Conservation (phyloP, 2,329 filamentous ascomycete genomes). For the Fusarium sp. region DNA sequence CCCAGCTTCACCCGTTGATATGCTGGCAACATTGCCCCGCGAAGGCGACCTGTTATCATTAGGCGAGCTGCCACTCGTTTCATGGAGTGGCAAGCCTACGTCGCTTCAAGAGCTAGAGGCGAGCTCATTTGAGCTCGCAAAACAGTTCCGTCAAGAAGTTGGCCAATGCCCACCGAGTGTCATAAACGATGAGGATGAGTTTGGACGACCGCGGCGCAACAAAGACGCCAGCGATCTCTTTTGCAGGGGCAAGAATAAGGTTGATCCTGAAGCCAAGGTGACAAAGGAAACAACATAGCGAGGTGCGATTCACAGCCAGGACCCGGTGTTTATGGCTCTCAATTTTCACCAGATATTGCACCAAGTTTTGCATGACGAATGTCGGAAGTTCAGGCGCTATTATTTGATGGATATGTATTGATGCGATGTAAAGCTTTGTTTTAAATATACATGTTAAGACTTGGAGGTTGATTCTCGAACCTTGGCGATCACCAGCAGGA, state of each 20-base stretch:
- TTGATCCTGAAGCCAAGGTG: constrained; percentile 4
- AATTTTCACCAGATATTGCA: constrained; percentile 15
- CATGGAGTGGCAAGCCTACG: constrained; percentile 71
- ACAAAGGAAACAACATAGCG: constrained; percentile 42
- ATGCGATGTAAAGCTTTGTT: constrained; percentile 4
- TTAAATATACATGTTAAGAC: constrained; percentile 11
- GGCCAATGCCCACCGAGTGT: constrained; percentile 70
- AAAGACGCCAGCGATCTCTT: constrained; percentile 72
- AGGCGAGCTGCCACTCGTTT: constrained; percentile 68
- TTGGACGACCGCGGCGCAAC: constrained; percentile 37
- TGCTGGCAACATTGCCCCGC: constrained; percentile 63
- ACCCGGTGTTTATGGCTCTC: constrained; percentile 5
- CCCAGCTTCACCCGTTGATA: constrained; percentile 57
- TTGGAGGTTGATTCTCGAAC: constrained; percentile 38
- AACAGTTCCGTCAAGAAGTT: constrained; percentile 70
- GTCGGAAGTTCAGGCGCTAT: constrained; percentile 20
- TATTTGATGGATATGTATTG: constrained; percentile 23
- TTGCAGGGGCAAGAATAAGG: constrained; percentile 58
- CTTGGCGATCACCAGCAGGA: constrained; percentile 68
- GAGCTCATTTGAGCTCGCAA: constrained; percentile 65
- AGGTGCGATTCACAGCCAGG: constrained; percentile 3
- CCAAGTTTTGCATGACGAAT: constrained; percentile 20
- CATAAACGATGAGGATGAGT: constrained; percentile 35
- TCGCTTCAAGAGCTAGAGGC: constrained; percentile 56
- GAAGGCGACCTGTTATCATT: constrained; percentile 60